These are phyloP conservation scores for Thermomucor indicae-seudaticae DNA, from an alignment of 371 early-diverging fungal genomes.

Conservation along the genomic window DNA sequence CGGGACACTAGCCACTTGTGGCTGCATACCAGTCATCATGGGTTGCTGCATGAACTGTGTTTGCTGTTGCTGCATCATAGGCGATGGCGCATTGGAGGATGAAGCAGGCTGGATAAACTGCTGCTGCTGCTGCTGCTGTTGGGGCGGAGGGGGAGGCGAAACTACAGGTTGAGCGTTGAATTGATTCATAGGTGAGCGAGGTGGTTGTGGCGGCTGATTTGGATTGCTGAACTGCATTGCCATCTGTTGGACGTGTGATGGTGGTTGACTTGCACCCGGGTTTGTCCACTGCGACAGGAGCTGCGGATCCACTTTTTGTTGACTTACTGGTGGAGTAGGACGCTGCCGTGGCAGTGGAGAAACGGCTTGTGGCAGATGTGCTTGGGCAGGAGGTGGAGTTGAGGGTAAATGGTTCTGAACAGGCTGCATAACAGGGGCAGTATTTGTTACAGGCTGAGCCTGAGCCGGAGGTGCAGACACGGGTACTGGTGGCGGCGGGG, in stretches of 20 bases:
- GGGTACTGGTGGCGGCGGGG: conserved; percentile 8
- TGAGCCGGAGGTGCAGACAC: conserved; percentile 10
- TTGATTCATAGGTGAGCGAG: conserved; percentile 10
- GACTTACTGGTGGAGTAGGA: conserved; percentile 25
- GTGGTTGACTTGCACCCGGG: conserved; percentile 12
- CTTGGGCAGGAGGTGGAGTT: conserved; percentile 12
- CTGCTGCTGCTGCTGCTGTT: conserved; percentile 10
- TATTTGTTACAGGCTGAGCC: neutral
- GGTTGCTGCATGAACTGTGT: conserved; percentile 19
- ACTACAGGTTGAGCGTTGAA: conserved; percentile 5
- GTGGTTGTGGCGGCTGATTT: conserved; percentile 7
- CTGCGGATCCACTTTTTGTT: conserved; percentile 37
- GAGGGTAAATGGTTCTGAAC: too few relatives aligned
- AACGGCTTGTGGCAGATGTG: conserved; percentile 13
- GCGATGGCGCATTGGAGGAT: conserved; percentile 16
- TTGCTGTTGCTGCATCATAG: conserved; percentile 15
- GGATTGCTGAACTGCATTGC: conserved; percentile 7
- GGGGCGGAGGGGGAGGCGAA: conserved; percentile 5
- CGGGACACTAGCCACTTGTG: conserved; percentile 8
- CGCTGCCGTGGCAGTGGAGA: conserved; percentile 24
- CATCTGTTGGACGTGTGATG: conserved; percentile 11
- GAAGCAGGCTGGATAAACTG: conserved; percentile 19
- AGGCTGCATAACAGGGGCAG: too few relatives aligned
- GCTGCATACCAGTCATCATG: conserved; percentile 1
- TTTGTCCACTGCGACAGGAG: conserved; percentile 30